Evolutionary conservation across 495 filamentous ascomycete genomes (phyloP).

Genomic region (Wilcoxina mikolae): DNA sequence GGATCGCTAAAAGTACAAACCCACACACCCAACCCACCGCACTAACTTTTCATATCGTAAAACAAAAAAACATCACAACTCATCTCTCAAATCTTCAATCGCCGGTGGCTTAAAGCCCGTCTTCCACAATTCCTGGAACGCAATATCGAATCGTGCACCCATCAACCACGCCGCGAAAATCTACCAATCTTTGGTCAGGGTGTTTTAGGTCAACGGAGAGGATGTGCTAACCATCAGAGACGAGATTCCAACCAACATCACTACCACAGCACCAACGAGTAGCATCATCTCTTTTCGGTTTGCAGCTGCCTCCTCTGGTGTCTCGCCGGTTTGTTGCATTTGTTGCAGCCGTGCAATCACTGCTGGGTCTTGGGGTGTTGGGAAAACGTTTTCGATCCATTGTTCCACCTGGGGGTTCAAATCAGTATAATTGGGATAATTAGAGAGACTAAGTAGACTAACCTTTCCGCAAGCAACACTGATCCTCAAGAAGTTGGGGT

Average conservation of each 20-base stretch:
- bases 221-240: slow-evolving; percentile 45
- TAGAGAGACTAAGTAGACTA: slow-evolving; percentile 23
- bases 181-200: slow-evolving; percentile 22
- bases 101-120: too few relatives aligned
- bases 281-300: slow-evolving; percentile 45
- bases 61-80: too few relatives aligned
- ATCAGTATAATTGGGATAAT: slow-evolving; percentile 15
- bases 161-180: slow-evolving; percentile 30
- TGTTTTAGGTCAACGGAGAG: not conserved
- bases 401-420: slow-evolving; percentile 62
- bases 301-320: slow-evolving; percentile 31
- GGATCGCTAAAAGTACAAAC: too few relatives aligned
- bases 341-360: slow-evolving; percentile 27
- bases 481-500: slow-evolving; percentile 88
- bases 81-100: too few relatives aligned
- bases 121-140: slow-evolving; percentile 39
- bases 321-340: slow-evolving; percentile 27
- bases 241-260: slow-evolving; percentile 46
- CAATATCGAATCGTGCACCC: slow-evolving; percentile 49
- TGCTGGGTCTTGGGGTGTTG: slow-evolving; percentile 45
- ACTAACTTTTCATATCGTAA: too few relatives aligned
- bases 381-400: slow-evolving; percentile 93
- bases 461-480: slow-evolving; percentile 82
- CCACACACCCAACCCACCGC: too few relatives aligned
- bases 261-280: slow-evolving; percentile 46